A percentile compares a stretch with the other conserved stretches of the same genome.
These are phyloP conservation scores for Penicillium canariense DNA, from an alignment of 495 filamentous ascomycete genomes.

Conservation along the genomic window DNA sequence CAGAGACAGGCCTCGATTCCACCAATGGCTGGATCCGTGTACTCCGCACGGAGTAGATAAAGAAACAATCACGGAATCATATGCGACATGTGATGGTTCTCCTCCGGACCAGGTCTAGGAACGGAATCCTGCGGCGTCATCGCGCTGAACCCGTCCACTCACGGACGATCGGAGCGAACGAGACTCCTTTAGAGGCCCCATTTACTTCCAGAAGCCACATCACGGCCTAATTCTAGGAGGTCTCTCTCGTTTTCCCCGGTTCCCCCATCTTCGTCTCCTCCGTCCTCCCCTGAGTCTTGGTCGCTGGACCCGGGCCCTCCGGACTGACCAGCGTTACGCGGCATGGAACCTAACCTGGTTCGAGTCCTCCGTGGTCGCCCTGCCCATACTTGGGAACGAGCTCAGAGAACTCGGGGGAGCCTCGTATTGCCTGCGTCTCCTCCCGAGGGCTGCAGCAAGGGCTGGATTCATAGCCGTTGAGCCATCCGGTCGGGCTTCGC, in stretches of 20 bases:
- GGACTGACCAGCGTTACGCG: no score
- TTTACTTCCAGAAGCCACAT: conserved; percentile 4
- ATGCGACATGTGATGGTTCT: conserved; percentile 4
- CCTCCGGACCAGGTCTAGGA: background rate
- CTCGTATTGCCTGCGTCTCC: background rate
- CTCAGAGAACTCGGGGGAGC: background rate
- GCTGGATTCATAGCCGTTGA: background rate
- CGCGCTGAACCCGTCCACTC: no score
- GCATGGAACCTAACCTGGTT: no score
- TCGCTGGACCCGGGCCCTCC: no score
- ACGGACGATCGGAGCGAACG: conserved; percentile 6
- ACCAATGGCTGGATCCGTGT: no score
- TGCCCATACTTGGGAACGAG: background rate
- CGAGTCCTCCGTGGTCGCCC: no score
- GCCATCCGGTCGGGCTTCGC: background rate
- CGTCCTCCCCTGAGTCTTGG: no score
- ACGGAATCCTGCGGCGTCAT: background rate
- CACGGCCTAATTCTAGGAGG: background rate
- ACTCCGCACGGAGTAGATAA: background rate
- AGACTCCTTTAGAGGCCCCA: background rate
- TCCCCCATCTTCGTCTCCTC: background rate
- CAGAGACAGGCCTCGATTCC: no score
- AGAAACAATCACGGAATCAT: background rate
- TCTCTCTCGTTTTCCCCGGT: no score
- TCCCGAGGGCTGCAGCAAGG: background rate